A percentile compares a stretch with the other conserved stretches of the same genome.
Evolutionary conservation across 441 rosid species (phyloP).

Genomic region (Syzygium malaccense): DNA sequence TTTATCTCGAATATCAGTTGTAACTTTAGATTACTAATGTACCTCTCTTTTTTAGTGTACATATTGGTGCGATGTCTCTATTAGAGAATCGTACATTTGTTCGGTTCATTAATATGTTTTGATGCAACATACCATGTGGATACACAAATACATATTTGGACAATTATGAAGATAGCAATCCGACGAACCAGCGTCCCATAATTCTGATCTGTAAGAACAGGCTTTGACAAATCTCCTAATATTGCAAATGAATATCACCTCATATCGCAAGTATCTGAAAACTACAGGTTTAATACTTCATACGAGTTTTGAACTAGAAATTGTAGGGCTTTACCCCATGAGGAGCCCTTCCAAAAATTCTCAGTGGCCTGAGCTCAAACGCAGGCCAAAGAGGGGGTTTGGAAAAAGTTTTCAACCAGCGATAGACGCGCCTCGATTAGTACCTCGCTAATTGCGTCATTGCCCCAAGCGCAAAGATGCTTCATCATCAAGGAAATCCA

Average conservation of each 20-base stretch:
- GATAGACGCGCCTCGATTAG: slow-evolving; percentile 18
- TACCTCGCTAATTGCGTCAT: neutral
- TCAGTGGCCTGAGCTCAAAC: neutral
- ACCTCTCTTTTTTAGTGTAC: neutral
- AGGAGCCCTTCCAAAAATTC: neutral
- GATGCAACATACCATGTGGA: neutral
- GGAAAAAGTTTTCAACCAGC: slow-evolving; percentile 99
- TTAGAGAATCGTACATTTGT: neutral
- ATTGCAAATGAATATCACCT: no score
- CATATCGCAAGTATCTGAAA: no score
- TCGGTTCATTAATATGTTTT: neutral
- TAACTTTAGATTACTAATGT: neutral
- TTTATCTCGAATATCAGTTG: neutral
- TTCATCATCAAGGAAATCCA: no score
- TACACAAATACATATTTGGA: neutral
- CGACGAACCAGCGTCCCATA: neutral
- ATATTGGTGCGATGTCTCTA: neutral
- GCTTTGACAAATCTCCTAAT: neutral
- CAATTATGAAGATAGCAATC: neutral
- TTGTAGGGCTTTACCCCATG: neutral
- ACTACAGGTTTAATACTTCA: no score
- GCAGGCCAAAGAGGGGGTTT: slow-evolving; percentile 68
- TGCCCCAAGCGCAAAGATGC: no score
- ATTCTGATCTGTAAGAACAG: neutral
- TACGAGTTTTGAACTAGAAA: neutral